These are phyloP conservation scores for Isoetes taiwanensis DNA, from an alignment of 75 land plant genomes.

Conservation along the genomic window DNA sequence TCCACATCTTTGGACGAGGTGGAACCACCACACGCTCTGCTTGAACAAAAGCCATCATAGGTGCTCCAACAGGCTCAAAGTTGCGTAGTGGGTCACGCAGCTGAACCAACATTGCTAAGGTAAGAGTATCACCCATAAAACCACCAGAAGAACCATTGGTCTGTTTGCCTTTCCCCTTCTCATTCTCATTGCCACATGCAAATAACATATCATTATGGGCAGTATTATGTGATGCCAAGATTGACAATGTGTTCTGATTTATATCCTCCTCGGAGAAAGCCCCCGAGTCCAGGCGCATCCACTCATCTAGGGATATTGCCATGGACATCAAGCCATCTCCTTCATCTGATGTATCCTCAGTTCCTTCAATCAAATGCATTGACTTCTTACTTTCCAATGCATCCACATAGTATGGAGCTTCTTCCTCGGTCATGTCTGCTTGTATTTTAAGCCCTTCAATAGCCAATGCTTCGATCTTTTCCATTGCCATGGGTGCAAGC, in stretches of 20 bases:
- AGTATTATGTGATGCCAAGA: conserved; percentile 82
- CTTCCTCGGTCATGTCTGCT: conserved; percentile 76
- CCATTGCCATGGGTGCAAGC: conserved; percentile 93
- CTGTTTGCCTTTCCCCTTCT: conserved; percentile 30
- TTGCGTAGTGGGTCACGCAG: conserved; percentile 89
- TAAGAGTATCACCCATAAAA: conserved; percentile 73
- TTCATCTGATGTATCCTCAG: conserved; percentile 25
- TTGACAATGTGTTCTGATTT: conserved; percentile 47
- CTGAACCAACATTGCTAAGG: conserved; percentile 86
- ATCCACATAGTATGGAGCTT: conserved; percentile 51
- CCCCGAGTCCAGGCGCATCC: conserved; percentile 86
- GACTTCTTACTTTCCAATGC: conserved; percentile 36
- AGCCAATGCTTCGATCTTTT: conserved; percentile 87
- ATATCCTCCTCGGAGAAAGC: conserved; percentile 39
- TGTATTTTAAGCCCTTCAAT: conserved; percentile 87
- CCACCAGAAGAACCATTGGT: conserved; percentile 37
- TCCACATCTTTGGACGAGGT: conserved; percentile 59
- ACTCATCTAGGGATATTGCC: conserved; percentile 67
- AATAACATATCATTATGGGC: conserved; percentile 35
- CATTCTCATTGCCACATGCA: conserved; percentile 15
- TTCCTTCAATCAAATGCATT: conserved; percentile 31
- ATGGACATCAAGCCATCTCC: conserved; percentile 63
- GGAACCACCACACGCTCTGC: conserved; percentile 86
- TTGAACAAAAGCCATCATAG: conserved; percentile 91
- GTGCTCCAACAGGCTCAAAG: conserved; percentile 92